Percentiles rank a stretch among this genome's conserved stretches.
These are phyloP conservation scores for Hypoxylon sp. DNA, from an alignment of 2,329 filamentous ascomycete genomes.

Conservation along the genomic window DNA sequence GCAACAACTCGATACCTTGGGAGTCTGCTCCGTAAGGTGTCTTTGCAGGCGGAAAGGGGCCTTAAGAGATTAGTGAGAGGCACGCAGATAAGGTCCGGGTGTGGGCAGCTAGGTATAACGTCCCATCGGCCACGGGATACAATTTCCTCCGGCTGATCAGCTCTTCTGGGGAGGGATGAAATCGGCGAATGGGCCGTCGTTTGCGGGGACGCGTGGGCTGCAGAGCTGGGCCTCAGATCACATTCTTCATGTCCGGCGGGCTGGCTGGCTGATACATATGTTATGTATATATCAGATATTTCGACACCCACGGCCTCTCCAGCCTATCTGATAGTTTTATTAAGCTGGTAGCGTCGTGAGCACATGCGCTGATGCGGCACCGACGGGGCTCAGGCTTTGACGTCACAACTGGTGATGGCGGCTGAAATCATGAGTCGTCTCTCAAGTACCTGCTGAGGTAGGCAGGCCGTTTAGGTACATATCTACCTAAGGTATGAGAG, in stretches of 20 bases:
- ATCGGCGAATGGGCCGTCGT: conserved; percentile 33
- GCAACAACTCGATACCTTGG: conserved; percentile 19
- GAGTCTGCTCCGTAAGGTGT: conserved; percentile 31
- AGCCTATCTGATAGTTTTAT: not conserved
- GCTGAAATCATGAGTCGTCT: conserved; percentile 7
- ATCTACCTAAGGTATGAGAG: no score
- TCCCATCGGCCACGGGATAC: conserved; percentile 27
- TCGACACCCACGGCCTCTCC: conserved; percentile 13
- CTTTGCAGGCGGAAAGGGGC: conserved; percentile 32
- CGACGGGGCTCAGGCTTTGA: conserved; percentile 22
- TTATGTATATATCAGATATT: not conserved
- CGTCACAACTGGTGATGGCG: conserved; percentile 21
- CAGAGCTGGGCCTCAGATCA: conserved; percentile 14
- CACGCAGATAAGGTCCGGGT: conserved; percentile 18
- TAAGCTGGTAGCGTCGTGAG: conserved; percentile 2
- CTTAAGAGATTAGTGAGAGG: conserved; percentile 1
- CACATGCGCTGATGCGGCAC: conserved; percentile 9
- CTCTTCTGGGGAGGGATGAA: conserved; percentile 12
- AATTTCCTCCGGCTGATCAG: conserved; percentile 30
- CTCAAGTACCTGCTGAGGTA: not conserved
- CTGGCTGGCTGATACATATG: conserved; percentile 1
- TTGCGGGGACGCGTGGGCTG: conserved; percentile 29
- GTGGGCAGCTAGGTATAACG: no score
- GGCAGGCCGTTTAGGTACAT: conserved; percentile 8
- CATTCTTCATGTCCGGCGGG: conserved; percentile 13